These are phyloP conservation scores for Venturia nashicola DNA, from an alignment of 2,329 filamentous ascomycete genomes.

Conservation along the genomic window DNA sequence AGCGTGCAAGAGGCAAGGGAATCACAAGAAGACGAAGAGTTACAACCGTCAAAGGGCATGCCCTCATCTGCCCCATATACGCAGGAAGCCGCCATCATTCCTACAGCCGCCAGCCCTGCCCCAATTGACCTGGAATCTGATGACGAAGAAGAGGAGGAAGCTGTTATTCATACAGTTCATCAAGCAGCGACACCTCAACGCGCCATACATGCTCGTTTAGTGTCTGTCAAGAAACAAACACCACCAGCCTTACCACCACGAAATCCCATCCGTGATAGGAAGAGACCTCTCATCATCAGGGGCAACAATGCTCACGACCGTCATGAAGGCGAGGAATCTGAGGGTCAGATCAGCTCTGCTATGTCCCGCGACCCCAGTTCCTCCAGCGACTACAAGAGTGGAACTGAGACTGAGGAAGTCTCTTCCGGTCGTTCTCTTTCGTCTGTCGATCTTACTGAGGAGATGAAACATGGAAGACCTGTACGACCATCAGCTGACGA, in stretches of 20 bases:
- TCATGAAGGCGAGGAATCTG: not conserved
- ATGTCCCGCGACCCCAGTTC: not conserved
- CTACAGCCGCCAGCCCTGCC: not conserved
- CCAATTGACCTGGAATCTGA: slow-evolving; percentile 12
- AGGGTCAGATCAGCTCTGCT: not conserved
- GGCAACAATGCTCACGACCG: not conserved
- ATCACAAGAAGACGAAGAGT: not conserved
- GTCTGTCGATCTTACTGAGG: not conserved
- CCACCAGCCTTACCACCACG: slow-evolving; percentile 10
- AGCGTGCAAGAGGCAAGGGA: not conserved
- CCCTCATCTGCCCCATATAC: not conserved
- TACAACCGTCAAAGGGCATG: not conserved
- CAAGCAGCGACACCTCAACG: slow-evolving; percentile 3
- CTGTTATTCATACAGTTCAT: slow-evolving; percentile 21
- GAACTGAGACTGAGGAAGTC: not conserved
- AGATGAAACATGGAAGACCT: not conserved
- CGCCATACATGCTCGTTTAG: slow-evolving; percentile 8
- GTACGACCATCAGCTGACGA: not conserved
- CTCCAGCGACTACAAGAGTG: not conserved
- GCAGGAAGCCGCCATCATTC: slow-evolving; percentile 10
- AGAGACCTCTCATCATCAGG: slow-evolving; percentile 1
- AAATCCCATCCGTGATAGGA: slow-evolving; percentile 9
- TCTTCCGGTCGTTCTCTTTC: not conserved
- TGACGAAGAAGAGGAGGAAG: slow-evolving; percentile 48
- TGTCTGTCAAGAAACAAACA: slow-evolving; percentile 7